These are phyloP conservation scores for Nakazawaea sp. DNA, from an alignment of 805 yeast species.

Conservation along the genomic window DNA sequence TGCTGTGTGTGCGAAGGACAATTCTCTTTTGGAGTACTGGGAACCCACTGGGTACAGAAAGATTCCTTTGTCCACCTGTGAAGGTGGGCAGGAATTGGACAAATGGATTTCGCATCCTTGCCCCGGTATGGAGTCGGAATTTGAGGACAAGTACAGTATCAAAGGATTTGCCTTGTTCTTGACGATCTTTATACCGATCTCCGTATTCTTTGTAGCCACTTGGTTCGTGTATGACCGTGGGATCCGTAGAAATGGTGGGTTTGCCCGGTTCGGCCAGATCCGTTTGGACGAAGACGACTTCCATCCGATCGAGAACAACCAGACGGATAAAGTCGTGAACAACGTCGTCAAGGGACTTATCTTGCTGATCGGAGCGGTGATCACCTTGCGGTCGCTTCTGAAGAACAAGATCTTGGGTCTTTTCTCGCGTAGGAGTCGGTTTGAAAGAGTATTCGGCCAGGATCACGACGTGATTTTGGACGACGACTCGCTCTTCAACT, in stretches of 20 bases:
- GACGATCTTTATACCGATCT: constrained; percentile 51
- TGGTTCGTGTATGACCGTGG: constrained; percentile 79
- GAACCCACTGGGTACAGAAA: constrained; percentile 91
- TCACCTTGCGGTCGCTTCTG: constrained; percentile 14
- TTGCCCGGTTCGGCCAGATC: constrained; percentile 76
- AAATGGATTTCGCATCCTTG: constrained; percentile 63
- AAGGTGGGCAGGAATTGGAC: constrained; percentile 71
- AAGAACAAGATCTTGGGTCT: constrained; percentile 13
- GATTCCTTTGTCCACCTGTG: constrained; percentile 80
- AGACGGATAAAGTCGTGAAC: constrained; percentile 53
- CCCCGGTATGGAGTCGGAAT: constrained; percentile 78
- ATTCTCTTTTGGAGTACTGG: constrained; percentile 60
- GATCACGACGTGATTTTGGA: constrained; percentile 15
- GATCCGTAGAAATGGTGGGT: constrained; percentile 71
- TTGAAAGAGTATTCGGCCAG: constrained; percentile 21
- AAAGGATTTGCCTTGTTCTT: constrained; percentile 46
- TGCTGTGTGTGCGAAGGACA: constrained; percentile 47
- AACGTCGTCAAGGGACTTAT: constrained; percentile 53
- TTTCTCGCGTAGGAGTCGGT: constrained; percentile 19
- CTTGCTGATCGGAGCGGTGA: constrained; percentile 31
- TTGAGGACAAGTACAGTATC: constrained; percentile 36
- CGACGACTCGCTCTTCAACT: constrained; percentile 25
- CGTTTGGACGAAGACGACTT: constrained; percentile 60
- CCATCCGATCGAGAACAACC: constrained; percentile 51
- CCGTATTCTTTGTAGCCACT: constrained; percentile 42